These are phyloP conservation scores for Fraxinus pennsylvanica DNA, from an alignment of 257 asterid species.

Conservation along the genomic window DNA sequence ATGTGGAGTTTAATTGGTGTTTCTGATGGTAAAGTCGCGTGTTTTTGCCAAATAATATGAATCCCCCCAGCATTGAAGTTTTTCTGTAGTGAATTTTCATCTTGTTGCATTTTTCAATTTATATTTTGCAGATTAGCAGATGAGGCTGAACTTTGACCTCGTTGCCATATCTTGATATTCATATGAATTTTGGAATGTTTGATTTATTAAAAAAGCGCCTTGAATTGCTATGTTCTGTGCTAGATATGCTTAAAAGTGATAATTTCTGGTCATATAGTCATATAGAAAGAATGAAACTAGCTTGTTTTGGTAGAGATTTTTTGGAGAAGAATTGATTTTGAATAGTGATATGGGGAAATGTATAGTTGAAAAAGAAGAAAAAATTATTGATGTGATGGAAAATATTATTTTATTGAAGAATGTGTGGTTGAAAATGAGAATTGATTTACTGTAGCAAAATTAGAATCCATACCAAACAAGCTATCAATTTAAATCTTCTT, in stretches of 20 bases:
- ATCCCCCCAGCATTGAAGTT: neutral
- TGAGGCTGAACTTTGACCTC: constrained; percentile 9
- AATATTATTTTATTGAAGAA: too few relatives aligned
- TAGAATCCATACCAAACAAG: too few relatives aligned
- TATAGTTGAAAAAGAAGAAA: too few relatives aligned
- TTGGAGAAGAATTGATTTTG: too few relatives aligned
- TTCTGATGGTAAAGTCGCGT: neutral
- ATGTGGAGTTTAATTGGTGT: neutral
- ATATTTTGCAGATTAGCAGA: neutral
- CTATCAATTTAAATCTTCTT: constrained; percentile 10
- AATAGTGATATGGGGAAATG: too few relatives aligned
- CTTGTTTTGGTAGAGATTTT: too few relatives aligned
- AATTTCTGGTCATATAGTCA: neutral
- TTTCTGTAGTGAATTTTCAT: neutral
- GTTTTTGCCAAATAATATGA: neutral
- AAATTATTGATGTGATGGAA: too few relatives aligned
- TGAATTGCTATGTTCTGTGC: constrained; percentile 9
- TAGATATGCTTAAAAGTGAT: neutral
- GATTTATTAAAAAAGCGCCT: neutral
- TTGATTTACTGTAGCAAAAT: too few relatives aligned
- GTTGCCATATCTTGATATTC: neutral
- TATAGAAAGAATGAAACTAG: neutral
- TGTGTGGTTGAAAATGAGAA: too few relatives aligned
- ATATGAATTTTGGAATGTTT: neutral
- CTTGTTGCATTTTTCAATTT: neutral